Evolutionary conservation across 164 flowering plant genomes (phyloP).

Genomic region (Magnolia sinica): DNA sequence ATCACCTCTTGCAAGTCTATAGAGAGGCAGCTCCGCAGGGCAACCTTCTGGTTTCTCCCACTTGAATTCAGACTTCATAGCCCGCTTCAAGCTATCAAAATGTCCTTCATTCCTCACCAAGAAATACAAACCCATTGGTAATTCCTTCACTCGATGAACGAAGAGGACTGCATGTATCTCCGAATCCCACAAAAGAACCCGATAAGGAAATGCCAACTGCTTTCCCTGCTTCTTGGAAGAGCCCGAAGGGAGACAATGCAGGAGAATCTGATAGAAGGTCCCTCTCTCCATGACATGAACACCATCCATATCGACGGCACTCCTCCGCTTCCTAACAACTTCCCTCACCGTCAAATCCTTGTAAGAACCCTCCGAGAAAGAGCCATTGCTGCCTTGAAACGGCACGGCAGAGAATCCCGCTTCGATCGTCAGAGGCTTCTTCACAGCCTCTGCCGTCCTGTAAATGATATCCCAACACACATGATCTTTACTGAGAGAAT

Average conservation of each 20-base stretch:
- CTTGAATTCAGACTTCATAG: slow-evolving; percentile 53
- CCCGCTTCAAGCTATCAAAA: slow-evolving; percentile 54
- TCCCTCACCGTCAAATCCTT: slow-evolving; percentile 57
- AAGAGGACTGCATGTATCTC: slow-evolving; percentile 80
- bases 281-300: slow-evolving; percentile 51
- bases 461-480: slow-evolving; percentile 86
- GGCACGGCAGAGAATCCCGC: slow-evolving; percentile 28
- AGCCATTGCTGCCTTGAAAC: slow-evolving; percentile 37
- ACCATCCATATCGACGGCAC: slow-evolving; percentile 97
- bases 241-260: slow-evolving; percentile 91
- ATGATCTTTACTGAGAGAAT: slow-evolving; percentile 81
- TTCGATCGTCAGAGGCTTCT: slow-evolving; percentile 52
- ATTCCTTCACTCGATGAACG: slow-evolving; percentile 73
- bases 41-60: slow-evolving; percentile 94
- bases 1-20: slow-evolving; percentile 64
- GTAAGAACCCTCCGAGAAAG: slow-evolving; percentile 44
- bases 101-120: slow-evolving; percentile 87
- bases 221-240: slow-evolving; percentile 35
- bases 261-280: slow-evolving; percentile 78
- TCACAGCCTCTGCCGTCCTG: slow-evolving; percentile 67
- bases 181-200: slow-evolving; percentile 82
- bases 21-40: slow-evolving; percentile 72
- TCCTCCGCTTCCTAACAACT: slow-evolving; percentile 81
- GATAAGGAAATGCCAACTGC: slow-evolving; percentile 66
- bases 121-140: slow-evolving; percentile 84